These are phyloP conservation scores for Beauveria varroae DNA, from an alignment of 2,329 filamentous ascomycete genomes.

Conservation along the genomic window DNA sequence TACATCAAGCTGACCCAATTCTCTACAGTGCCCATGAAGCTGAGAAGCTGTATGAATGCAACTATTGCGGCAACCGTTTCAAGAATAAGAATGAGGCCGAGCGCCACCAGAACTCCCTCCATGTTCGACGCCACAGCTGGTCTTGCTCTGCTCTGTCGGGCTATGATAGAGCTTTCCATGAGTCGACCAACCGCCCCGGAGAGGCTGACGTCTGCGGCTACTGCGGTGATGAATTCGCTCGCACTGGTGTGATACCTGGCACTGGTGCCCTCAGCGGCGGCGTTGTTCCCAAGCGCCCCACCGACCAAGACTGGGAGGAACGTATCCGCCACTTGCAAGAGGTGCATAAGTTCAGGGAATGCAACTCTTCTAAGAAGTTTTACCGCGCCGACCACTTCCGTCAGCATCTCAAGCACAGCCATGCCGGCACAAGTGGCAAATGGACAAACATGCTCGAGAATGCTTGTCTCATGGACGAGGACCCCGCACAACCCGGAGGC, in stretches of 20 bases:
- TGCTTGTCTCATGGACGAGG: slow-evolving; percentile 88
- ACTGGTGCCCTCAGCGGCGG: slow-evolving; percentile 26
- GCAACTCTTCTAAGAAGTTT: slow-evolving; percentile 98
- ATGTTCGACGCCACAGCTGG: slow-evolving; percentile 90
- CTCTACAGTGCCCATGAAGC: slow-evolving; percentile 68
- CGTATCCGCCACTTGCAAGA: slow-evolving; percentile 82
- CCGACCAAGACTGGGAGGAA: slow-evolving; percentile 80
- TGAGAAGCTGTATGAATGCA: slow-evolving; percentile 94
- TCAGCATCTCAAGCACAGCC: slow-evolving; percentile 96
- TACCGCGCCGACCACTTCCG: slow-evolving; percentile 96
- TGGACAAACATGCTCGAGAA: slow-evolving; percentile 99
- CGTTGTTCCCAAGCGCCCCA: slow-evolving; percentile 41
- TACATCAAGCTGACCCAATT: slow-evolving; percentile 13
- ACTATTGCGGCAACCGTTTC: slow-evolving; percentile 89
- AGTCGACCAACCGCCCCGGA: slow-evolving; percentile 59
- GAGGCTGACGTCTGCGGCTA: slow-evolving; percentile 83
- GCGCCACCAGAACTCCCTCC: slow-evolving; percentile 89
- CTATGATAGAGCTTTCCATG: slow-evolving; percentile 79
- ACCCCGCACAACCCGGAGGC: slow-evolving; percentile 34
- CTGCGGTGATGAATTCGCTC: slow-evolving; percentile 81
- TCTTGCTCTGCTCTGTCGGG: slow-evolving; percentile 81
- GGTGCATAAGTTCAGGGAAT: slow-evolving; percentile 94
- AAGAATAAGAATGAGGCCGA: slow-evolving; percentile 99
- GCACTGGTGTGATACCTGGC: slow-evolving; percentile 37
- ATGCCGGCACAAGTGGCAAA: slow-evolving; percentile 91